Evolutionary conservation across 768 basidiomycete species (phyloP).

Genomic region (Gyrodon lividus): DNA sequence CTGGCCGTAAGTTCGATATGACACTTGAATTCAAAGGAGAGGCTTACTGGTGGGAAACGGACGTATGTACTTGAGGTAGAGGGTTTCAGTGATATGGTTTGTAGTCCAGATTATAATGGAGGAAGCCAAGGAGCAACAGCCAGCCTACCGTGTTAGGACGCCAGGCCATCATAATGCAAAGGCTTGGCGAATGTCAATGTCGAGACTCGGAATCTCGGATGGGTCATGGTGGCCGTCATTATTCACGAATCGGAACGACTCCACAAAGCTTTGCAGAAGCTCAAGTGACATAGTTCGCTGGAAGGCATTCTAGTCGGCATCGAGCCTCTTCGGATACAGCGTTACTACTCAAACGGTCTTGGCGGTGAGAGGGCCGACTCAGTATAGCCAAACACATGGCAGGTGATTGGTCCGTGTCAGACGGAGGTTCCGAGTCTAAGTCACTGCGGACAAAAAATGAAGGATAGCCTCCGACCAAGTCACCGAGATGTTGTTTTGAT

Average conservation of each 20-base stretch:
- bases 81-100: neutral
- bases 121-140: neutral
- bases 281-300: neutral
- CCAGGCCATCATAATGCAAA: neutral
- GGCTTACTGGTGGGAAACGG: conserved; percentile 6
- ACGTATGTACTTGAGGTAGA: neutral
- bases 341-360: no score
- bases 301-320: neutral
- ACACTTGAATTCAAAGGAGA: neutral
- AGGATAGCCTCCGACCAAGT: neutral
- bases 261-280: neutral
- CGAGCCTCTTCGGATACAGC: neutral
- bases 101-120: conserved; percentile 7
- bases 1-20: neutral
- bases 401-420: no score
- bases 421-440: neutral
- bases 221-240: neutral
- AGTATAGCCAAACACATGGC: no score
- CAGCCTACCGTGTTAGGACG: neutral
- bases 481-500: neutral
- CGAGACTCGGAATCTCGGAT: no score
- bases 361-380: neutral
- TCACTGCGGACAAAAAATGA: neutral
- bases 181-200: conserved; percentile 21
- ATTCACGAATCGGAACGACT: conserved; percentile 6